Percentiles rank a stretch among this genome's conserved stretches.
Evolutionary conservation across 371 early-diverging fungal species (phyloP).

Genomic region (Vairimorpha necatrix): DNA sequence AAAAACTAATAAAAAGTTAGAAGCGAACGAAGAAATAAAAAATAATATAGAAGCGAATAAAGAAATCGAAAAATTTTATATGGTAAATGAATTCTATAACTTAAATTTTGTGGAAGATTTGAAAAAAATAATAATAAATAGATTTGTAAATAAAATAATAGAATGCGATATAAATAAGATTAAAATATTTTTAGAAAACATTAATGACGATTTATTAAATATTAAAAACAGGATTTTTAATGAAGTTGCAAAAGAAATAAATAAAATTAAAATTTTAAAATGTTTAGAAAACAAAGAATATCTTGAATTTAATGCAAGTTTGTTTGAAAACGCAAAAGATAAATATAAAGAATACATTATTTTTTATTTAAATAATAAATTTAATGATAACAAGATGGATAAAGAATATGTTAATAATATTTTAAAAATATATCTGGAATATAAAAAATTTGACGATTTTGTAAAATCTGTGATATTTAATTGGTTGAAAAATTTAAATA

Average conservation of each 20-base stretch:
- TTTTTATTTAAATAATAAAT: neutral
- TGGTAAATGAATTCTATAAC: neutral
- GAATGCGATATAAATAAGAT: neutral
- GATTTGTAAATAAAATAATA: neutral
- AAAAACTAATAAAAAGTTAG: neutral
- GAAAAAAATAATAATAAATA: neutral
- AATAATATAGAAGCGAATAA: neutral
- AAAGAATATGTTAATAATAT: neutral
- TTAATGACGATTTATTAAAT: neutral
- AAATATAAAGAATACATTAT: neutral
- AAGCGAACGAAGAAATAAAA: neutral
- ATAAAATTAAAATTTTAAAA: neutral
- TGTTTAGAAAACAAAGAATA: conserved; percentile 5
- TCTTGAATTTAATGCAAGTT: neutral
- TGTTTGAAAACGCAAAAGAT: neutral
- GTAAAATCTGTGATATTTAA: neutral
- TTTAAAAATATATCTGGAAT: neutral
- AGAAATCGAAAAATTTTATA: too few species aligned
- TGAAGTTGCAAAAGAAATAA: neutral
- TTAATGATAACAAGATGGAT: neutral
- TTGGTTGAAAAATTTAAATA: neutral
- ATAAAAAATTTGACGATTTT: neutral
- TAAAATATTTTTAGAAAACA: neutral
- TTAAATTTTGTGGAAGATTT: neutral
- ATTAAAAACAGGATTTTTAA: neutral